Base-by-base conservation (phyloP, 345 rosid species). In the Zanthoxylum bungeanum region DNA sequence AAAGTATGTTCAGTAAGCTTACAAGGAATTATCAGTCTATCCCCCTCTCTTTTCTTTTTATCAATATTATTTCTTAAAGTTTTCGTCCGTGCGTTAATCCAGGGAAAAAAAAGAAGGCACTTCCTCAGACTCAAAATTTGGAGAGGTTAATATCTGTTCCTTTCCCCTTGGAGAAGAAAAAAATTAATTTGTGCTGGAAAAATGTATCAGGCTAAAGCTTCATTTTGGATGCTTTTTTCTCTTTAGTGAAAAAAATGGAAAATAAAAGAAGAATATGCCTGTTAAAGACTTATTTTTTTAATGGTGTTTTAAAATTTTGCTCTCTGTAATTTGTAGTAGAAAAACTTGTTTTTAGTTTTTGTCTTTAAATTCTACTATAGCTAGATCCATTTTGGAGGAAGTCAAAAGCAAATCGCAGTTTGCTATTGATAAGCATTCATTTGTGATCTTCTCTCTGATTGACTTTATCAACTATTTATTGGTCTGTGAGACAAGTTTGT, bases 41-140 rank as follows among this genome's bases (percentile, higher is more conserved):
- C 24, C 33, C 34, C 49, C 12, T 31, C 19, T 22, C 49, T 16
- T 70, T 62, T 19, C 46, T 19, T 63, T 33, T 50, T 25, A 24
- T 76, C 60, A 61, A 70, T 36, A 39, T 44, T 73, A 56, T 66
- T 77, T 78, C 9, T 73, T 73, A 64, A 72, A 24, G 75, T 19
- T 64, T 77, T 79, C 30, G 55, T 46, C 5, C 69, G 37, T 76
- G 19, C 46, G 51, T 37, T 73, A 51, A 58, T 52, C 62, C 80
- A 95, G 98, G 92, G 97, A 91, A 63, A 73, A 96, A 61, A 91
- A 89, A 76, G 49, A 86, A 39, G 75, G 91, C 73, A 73, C 90
- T 70, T 82, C 92, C 64, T 79, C 91, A 30, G 97, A 92, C 70
- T 69, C 91, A 33, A 95, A 91, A 86, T 92, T 95, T 68, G 99